Evolutionary conservation across 208 protist genomes (phyloP).

Genomic region (Ichthyophonus hoferi): DNA sequence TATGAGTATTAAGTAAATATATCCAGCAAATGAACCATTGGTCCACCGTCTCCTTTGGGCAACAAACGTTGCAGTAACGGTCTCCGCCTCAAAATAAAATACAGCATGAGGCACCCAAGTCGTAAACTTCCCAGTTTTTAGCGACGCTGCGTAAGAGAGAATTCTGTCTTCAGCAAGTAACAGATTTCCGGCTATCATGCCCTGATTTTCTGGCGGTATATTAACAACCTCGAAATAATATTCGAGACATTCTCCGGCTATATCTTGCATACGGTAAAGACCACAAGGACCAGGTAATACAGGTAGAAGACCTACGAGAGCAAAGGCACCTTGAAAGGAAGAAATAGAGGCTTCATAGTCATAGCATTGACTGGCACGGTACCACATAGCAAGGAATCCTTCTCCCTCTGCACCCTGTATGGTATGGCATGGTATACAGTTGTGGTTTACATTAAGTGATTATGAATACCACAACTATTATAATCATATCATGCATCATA

Average conservation of each 20-base stretch:
- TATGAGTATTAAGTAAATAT: conserved; percentile 17
- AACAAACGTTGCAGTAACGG: conserved; percentile 4
- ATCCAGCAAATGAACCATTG: conserved; percentile 41
- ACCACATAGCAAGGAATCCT: conserved; percentile 9
- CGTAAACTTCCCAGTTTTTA: conserved; percentile 35
- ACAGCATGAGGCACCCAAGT: conserved; percentile 27
- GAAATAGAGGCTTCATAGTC: conserved; percentile 44
- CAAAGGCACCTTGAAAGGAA: conserved; percentile 36
- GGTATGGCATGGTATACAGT: no score
- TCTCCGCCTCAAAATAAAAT: conserved; percentile 44
- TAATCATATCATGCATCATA: no score
- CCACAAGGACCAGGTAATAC: conserved; percentile 44
- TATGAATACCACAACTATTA: no score
- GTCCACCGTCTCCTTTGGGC: conserved; percentile 36
- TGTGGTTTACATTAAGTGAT: no score
- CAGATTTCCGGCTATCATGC: conserved; percentile 30
- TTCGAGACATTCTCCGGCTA: conserved; percentile 13
- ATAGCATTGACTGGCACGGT: conserved; percentile 34
- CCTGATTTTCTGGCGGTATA: background rate
- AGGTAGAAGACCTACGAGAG: conserved; percentile 34
- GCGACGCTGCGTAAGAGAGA: conserved; percentile 29
- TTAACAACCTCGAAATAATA: conserved; percentile 39
- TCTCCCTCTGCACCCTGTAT: background rate
- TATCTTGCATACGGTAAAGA: conserved; percentile 30
- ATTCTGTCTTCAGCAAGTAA: conserved; percentile 45